Evolutionary conservation across 2,329 filamentous ascomycete species (phyloP).

Genomic region (Penicillium sp.): DNA sequence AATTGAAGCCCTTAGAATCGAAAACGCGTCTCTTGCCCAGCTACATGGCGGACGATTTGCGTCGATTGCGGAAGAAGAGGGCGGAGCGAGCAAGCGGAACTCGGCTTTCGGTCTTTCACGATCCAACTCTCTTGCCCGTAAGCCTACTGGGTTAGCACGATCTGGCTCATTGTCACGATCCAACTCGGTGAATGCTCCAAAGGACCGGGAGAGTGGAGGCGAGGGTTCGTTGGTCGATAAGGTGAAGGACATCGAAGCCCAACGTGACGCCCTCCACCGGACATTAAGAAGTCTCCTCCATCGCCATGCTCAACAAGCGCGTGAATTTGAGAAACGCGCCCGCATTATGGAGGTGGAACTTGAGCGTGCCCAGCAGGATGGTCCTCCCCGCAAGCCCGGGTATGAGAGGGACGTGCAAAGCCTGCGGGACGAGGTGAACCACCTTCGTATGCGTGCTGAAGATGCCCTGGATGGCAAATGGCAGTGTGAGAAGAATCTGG

Average conservation of each 20-base stretch:
- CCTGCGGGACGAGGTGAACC: conserved; percentile 79
- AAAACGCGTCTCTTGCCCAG: conserved; percentile 49
- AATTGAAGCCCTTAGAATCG: conserved; percentile 62
- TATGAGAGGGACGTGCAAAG: conserved; percentile 81
- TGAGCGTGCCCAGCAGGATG: conserved; percentile 64
- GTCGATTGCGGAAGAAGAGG: conserved; percentile 61
- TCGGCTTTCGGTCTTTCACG: conserved; percentile 57
- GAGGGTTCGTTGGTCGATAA: conserved; percentile 72
- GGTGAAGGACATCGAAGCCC: conserved; percentile 88
- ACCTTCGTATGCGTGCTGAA: conserved; percentile 81
- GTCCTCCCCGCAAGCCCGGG: conserved; percentile 69
- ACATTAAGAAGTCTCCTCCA: conserved; percentile 82
- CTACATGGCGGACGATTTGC: conserved; percentile 53
- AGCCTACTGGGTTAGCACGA: conserved; percentile 40
- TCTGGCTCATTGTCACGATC: conserved; percentile 60
- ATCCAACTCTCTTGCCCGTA: conserved; percentile 67
- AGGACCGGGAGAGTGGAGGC: conserved; percentile 59
- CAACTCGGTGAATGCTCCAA: conserved; percentile 49
- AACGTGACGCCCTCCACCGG: conserved; percentile 86
- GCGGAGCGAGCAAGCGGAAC: conserved; percentile 44
- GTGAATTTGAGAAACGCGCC: conserved; percentile 79
- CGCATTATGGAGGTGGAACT: conserved; percentile 74
- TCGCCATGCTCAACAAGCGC: conserved; percentile 80
- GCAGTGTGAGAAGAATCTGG: conserved; percentile 87
- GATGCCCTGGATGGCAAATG: conserved; percentile 95